phyloP scores from a whole-genome alignment of 495 filamentous ascomycete species.

The Chaetomidium leptoderma region DNA sequence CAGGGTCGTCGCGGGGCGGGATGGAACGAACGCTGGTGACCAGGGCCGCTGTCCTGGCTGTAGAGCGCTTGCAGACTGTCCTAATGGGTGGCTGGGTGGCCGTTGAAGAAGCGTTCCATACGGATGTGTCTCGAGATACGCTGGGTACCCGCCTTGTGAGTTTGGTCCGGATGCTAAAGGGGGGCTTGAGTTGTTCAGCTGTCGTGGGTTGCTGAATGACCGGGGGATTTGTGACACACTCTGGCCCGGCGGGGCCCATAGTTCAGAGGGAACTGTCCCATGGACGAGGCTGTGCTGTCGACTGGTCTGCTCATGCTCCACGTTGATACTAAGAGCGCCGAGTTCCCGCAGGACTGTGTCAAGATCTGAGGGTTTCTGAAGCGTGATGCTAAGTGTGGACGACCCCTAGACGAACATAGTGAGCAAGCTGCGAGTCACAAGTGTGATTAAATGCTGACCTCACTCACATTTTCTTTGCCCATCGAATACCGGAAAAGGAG shows the following conservation, averaged over 20 bases:
- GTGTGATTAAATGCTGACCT: too few relatives aligned
- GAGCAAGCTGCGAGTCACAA: neutral
- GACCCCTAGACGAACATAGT: neutral
- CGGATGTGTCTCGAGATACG: neutral
- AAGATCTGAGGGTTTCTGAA: constrained; percentile 19
- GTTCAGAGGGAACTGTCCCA: neutral
- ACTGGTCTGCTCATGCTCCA: neutral
- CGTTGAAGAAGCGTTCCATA: neutral
- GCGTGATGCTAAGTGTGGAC: constrained; percentile 16
- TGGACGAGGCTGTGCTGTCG: neutral
- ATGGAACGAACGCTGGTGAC: constrained; percentile 12
- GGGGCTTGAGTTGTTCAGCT: constrained; percentile 5
- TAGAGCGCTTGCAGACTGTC: neutral
- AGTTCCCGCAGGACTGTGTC: constrained; percentile 18
- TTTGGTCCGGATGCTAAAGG: neutral
- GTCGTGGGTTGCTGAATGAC: neutral
- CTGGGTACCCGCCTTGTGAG: neutral
- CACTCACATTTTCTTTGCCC: constrained; percentile 8
- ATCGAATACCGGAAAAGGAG: constrained; percentile 24
- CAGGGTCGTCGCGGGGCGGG: constrained; percentile 19
- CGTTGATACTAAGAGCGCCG: constrained; percentile 6
- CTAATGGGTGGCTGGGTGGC: constrained; percentile 20
- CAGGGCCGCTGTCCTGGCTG: constrained; percentile 4
- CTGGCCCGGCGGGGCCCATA: neutral
- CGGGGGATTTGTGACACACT: neutral